phyloP scores from a whole-genome alignment of 805 yeast genomes.

The Metschnikowia rubicola region DNA sequence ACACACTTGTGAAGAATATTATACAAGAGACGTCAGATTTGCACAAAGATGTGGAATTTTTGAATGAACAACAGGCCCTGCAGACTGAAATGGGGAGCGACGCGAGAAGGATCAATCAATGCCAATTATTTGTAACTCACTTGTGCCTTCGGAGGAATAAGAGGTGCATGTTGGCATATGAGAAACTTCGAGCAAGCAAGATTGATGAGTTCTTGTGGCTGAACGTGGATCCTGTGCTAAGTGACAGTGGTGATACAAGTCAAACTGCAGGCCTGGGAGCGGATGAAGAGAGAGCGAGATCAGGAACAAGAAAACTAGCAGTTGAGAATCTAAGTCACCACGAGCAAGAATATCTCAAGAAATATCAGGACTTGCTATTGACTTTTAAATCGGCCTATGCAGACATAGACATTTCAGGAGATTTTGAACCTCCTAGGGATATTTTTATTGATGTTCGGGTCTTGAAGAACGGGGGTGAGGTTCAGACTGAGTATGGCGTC shows the following conservation, averaged over 20 bases:
- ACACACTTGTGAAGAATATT: constrained; percentile 65
- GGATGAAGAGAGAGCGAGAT: not conserved
- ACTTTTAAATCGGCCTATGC: constrained; percentile 76
- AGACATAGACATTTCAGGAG: constrained; percentile 84
- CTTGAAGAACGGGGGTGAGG: constrained; percentile 91
- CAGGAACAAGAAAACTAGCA: constrained; percentile 16
- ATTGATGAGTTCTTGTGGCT: constrained; percentile 73
- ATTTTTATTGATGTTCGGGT: constrained; percentile 94
- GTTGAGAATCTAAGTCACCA: constrained; percentile 61
- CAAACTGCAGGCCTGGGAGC: not conserved
- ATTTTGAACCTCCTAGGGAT: constrained; percentile 86
- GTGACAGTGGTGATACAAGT: constrained; percentile 3
- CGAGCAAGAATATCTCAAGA: constrained; percentile 75
- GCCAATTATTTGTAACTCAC: constrained; percentile 66
- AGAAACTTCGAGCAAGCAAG: constrained; percentile 63
- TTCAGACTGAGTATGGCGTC: constrained; percentile 95
- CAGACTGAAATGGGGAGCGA: constrained; percentile 26
- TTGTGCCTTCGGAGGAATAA: constrained; percentile 84
- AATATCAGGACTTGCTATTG: constrained; percentile 66
- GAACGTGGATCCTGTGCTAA: constrained; percentile 47
- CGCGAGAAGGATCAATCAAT: constrained; percentile 49
- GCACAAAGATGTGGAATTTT: constrained; percentile 51
- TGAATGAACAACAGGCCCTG: constrained; percentile 32
- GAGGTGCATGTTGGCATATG: constrained; percentile 83
- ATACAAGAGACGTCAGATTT: constrained; percentile 68